Base-by-base conservation (phyloP, 140 eudicot genomes). In the Stevia rebaudiana region DNA sequence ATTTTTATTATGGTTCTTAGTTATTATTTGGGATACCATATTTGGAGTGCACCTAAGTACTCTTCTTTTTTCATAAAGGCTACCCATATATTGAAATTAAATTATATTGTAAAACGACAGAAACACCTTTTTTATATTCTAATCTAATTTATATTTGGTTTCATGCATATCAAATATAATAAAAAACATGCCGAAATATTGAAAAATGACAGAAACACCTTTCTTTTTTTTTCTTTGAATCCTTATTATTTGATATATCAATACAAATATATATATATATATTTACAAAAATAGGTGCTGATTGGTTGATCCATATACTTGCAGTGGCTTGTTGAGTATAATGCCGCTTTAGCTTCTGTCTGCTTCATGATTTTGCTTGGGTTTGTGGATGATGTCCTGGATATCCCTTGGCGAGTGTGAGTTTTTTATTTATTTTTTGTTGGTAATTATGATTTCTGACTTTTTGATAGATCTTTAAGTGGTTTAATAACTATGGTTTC, bases 401-500 rank as follows among this genome's bases (percentile, higher is more conserved):
- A 92, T 78, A 83, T 88, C 28, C 99, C 99, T 50, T 88, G 99
- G 99, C 82, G 97, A 76, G 99, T 92, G 98, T 85, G 84, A 88
- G 95, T 85, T 24, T 83, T 52, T 51, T n/a, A 15, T 31, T 5
- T 52, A 21, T 30, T 55, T 18, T 55, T 55, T 55, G 13, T 28
- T 28, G 39, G 19, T 15, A 25, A 54, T 36, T n/a, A 10, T 49
- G 55, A 13, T 41, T 8, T 7, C 19, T 5, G 33, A 6, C 17
- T 9, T 16, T 67, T 19, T 54, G 22, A 11, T 28, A 47, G 36
- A 61, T 15, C 30, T 46, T 37, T 70, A 60, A 56, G 41, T 31
- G 47, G 65, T 70, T 63, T 37, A 39, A 30, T n/a, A n/a, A n/a
- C n/a, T n/a, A n/a, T n/a, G n/a, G n/a, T n/a, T n/a, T n/a, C n/a